These are phyloP conservation scores for Dimocarpus longan DNA, from an alignment of 345 rosid species.

Conservation along the genomic window DNA sequence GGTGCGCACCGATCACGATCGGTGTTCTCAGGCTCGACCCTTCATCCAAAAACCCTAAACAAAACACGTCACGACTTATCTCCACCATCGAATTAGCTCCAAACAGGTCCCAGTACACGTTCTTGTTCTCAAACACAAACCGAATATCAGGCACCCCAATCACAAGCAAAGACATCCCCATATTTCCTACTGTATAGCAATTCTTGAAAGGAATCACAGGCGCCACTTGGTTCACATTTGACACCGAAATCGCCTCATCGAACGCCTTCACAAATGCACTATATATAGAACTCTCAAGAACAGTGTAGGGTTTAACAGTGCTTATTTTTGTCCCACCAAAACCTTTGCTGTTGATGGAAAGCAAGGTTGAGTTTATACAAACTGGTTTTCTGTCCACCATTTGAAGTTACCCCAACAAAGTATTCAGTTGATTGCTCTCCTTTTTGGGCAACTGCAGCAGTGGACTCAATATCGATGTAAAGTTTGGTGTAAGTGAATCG, in stretches of 20 bases:
- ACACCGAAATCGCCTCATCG: constrained; percentile 6
- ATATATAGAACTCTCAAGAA: constrained; percentile 25
- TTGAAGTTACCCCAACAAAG: constrained; percentile 29
- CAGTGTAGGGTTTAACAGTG: constrained; percentile 29
- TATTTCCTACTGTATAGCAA: constrained; percentile 4
- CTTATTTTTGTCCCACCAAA: constrained; percentile 31
- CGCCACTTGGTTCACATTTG: constrained; percentile 6
- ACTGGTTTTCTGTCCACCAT: constrained; percentile 21
- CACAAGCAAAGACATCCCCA: constrained; percentile 16
- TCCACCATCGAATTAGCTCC: constrained; percentile 11
- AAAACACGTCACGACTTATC: background rate
- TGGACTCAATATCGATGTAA: constrained; percentile 15
- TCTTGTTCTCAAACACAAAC: constrained; percentile 8
- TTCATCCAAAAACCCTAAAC: background rate
- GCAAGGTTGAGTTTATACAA: background rate
- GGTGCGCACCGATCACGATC: background rate
- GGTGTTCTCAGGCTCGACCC: background rate
- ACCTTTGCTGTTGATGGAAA: constrained; percentile 19
- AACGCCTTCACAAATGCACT: constrained; percentile 14
- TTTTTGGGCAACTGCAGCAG: background rate
- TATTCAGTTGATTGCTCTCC: constrained; percentile 23
- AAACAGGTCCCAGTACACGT: background rate
- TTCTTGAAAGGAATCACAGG: constrained; percentile 20
- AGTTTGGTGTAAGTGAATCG: constrained; percentile 28
- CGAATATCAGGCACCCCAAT: constrained; percentile 14